Evolutionary conservation across 176 grass and related monocot species (phyloP).

Genomic region (Areca catechu): DNA sequence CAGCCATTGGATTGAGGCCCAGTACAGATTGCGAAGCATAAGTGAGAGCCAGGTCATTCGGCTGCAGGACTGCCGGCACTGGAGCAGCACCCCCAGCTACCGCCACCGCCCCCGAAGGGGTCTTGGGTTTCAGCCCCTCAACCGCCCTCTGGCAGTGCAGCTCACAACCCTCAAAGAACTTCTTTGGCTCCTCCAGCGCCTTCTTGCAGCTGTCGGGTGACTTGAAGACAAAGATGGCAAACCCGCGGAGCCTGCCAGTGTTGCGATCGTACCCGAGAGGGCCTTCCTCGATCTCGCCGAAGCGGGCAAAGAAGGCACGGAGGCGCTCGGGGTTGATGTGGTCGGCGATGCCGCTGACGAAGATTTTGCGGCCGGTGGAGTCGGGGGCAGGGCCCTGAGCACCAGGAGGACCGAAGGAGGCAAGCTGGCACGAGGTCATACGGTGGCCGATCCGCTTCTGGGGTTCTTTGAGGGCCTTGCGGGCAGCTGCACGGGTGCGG

Average conservation of each 20-base stretch:
- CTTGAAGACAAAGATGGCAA: too few relatives aligned
- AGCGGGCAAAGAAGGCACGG: too few relatives aligned
- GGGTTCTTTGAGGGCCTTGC: constrained; percentile 33
- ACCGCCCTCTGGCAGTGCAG: constrained; percentile 36
- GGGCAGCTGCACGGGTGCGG: constrained; percentile 21
- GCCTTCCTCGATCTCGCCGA: too few relatives aligned
- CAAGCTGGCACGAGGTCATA: constrained; percentile 39
- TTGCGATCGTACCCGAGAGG: too few relatives aligned
- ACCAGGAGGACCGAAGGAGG: constrained; percentile 34
- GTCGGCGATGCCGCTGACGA: too few relatives aligned
- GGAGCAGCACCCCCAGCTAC: not conserved
- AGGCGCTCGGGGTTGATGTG: too few relatives aligned
- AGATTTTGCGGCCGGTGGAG: too few relatives aligned
- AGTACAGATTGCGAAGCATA: constrained; percentile 1
- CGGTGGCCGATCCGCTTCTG: constrained; percentile 47
- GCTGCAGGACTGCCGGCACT: constrained; percentile 2
- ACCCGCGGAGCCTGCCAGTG: too few relatives aligned
- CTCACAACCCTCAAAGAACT: constrained; percentile 44
- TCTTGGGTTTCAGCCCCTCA: constrained; percentile 23
- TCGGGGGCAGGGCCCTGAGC: not conserved
- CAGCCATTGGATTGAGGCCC: constrained; percentile 3
- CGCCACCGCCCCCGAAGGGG: not conserved
- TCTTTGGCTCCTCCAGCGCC: constrained; percentile 41
- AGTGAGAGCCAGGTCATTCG: constrained; percentile 9
- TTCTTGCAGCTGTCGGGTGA: constrained; percentile 2